A percentile compares a stretch with the other conserved stretches of the same genome.
These are phyloP conservation scores for Xylaria polymorpha DNA, from an alignment of 2,329 filamentous ascomycete species.

Conservation along the genomic window DNA sequence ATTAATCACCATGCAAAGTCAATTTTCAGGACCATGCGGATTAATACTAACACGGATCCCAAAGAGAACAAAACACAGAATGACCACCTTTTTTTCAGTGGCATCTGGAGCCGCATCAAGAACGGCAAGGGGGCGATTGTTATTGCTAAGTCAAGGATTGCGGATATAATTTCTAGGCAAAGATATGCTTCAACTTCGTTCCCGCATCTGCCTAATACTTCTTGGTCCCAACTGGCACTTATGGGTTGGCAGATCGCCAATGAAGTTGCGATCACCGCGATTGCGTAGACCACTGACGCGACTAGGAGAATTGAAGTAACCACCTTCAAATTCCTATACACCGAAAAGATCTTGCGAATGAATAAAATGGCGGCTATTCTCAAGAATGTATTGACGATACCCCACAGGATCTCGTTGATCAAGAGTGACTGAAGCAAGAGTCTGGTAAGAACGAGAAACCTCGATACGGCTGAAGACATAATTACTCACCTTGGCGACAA, in stretches of 20 bases:
- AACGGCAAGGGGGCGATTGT: constrained; percentile 9
- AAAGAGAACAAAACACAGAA: constrained; percentile 13
- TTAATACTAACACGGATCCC: constrained; percentile 19
- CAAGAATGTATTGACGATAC: constrained; percentile 27
- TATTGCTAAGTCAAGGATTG: constrained; percentile 22
- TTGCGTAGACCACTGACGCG: constrained; percentile 4
- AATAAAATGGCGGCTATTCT: constrained; percentile 20
- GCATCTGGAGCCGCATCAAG: not conserved
- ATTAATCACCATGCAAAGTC: constrained; percentile 2
- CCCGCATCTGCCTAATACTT: constrained; percentile 19
- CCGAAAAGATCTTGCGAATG: not conserved
- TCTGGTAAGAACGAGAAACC: constrained; percentile 1
- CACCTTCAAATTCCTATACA: no score
- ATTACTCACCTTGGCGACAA: constrained; percentile 21
- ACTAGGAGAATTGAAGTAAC: constrained; percentile 9
- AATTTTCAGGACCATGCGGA: not conserved
- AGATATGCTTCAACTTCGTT: constrained; percentile 22
- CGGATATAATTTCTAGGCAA: constrained; percentile 21
- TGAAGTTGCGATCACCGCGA: constrained; percentile 14
- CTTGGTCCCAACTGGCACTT: constrained; percentile 18
- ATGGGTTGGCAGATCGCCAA: constrained; percentile 29
- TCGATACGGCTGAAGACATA: not conserved
- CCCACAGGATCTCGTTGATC: constrained; percentile 30
- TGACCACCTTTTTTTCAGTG: not conserved
- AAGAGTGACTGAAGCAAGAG: constrained; percentile 20